phyloP scores from a whole-genome alignment of 2,329 filamentous ascomycete species.

The Aspergillus fumigatus region DNA sequence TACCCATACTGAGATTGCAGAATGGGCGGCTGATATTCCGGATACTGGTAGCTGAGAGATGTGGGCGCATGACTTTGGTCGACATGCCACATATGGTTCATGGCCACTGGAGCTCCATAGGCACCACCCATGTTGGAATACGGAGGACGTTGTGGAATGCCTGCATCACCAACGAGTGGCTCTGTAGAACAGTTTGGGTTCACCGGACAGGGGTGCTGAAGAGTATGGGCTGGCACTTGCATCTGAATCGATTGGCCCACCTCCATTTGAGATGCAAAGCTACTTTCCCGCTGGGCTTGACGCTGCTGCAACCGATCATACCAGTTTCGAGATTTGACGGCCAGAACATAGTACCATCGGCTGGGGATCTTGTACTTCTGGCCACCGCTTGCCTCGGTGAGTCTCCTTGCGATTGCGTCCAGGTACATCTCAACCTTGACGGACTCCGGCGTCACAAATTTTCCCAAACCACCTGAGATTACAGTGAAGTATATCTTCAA shows the following conservation, averaged over 20 bases:
- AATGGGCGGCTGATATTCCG: constrained; percentile 14
- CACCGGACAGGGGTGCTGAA: constrained; percentile 6
- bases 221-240: constrained; percentile 1
- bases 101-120: constrained; percentile 16
- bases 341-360: constrained; percentile 31
- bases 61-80: constrained; percentile 14
- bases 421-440: constrained; percentile 31
- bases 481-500: constrained; percentile 34
- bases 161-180: constrained; percentile 12
- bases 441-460: constrained; percentile 26
- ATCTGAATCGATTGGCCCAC: neutral
- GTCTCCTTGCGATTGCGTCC: constrained; percentile 24
- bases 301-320: constrained; percentile 25
- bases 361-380: constrained; percentile 31
- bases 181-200: constrained; percentile 8
- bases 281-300: constrained; percentile 6
- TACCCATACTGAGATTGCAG: constrained; percentile 21
- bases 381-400: constrained; percentile 30
- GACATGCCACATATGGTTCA: constrained; percentile 22
- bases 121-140: constrained; percentile 16
- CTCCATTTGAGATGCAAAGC: constrained; percentile 6
- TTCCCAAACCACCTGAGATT: constrained; percentile 25
- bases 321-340: constrained; percentile 30
- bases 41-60: constrained; percentile 13
- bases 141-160: constrained; percentile 11